A percentile compares a stretch with the other conserved stretches of the same genome.
Conservation (phyloP, 2,329 filamentous ascomycete species). For the Hypoxylon sp. region DNA sequence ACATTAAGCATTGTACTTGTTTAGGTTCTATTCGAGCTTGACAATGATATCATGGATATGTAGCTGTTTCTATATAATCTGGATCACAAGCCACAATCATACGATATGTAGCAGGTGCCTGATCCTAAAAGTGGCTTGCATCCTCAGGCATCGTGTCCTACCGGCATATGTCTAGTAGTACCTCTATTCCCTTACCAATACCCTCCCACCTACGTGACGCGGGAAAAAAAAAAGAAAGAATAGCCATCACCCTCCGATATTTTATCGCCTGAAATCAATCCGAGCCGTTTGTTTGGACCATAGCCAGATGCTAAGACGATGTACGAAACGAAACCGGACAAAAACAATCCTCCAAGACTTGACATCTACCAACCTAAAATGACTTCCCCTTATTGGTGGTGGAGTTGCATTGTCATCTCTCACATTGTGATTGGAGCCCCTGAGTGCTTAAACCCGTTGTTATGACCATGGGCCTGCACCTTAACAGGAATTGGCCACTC, state of each 20-base stretch:
- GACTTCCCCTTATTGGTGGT: neutral
- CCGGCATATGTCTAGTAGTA: too few species aligned
- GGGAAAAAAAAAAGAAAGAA: neutral
- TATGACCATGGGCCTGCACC: neutral
- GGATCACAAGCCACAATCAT: too few species aligned
- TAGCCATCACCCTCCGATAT: neutral
- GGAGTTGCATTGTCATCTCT: neutral
- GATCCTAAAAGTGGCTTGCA: neutral
- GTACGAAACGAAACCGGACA: neutral
- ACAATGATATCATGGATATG: too few species aligned
- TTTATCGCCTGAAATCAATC: neutral
- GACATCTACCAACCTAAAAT: neutral
- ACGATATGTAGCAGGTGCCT: neutral
- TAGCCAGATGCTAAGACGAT: neutral
- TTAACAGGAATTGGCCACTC: neutral
- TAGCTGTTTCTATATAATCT: too few species aligned
- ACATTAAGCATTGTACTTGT: too few species aligned
- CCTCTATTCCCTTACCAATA: neutral
- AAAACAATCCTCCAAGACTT: neutral
- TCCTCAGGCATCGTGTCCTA: too few species aligned
- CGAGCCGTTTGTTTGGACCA: neutral
- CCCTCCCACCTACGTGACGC: neutral
- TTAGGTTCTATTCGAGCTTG: too few species aligned
- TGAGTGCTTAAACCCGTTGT: neutral
- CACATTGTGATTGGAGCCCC: slow-evolving; percentile 1